Conservation (phyloP, 2,329 filamentous ascomycete species). For the Alternaria sp. region DNA sequence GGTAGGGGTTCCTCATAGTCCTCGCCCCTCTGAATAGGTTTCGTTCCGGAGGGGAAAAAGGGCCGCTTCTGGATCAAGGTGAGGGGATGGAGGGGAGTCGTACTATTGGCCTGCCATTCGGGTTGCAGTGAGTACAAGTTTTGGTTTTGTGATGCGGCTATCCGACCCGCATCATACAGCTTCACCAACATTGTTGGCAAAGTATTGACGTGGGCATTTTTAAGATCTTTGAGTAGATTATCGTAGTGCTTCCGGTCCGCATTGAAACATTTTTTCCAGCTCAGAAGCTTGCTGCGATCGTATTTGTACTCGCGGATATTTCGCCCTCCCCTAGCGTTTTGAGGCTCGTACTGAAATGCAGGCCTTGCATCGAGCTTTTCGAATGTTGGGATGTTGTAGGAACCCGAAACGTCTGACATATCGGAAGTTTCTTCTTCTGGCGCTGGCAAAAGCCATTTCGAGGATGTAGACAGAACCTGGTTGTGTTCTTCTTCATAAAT, state of each 20-base stretch:
- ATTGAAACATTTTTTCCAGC: background rate
- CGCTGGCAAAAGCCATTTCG: conserved; percentile 16
- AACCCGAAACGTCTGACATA: background rate
- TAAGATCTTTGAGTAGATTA: background rate
- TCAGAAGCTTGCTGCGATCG: background rate
- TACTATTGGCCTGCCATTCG: conserved; percentile 27
- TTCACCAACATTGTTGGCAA: conserved; percentile 20
- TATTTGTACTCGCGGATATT: background rate
- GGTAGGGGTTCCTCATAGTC: background rate
- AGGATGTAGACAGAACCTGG: conserved; percentile 3
- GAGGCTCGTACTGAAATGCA: conserved; percentile 4
- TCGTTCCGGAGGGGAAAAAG: background rate
- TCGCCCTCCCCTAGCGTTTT: background rate
- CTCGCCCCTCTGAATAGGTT: background rate
- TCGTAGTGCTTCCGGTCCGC: background rate
- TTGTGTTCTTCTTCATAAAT: conserved; percentile 18
- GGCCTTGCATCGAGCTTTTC: conserved; percentile 1
- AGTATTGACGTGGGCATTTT: background rate
- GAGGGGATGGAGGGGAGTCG: conserved; percentile 31
- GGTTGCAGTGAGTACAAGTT: conserved; percentile 9
- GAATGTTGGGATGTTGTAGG: background rate
- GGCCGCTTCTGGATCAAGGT: conserved; percentile 25
- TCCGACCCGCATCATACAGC: conserved; percentile 6
- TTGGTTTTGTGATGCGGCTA: background rate
- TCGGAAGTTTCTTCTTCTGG: background rate